Evolutionary conservation across 2,329 filamentous ascomycete species (phyloP).

Genomic region (Aspergillus udagawae): DNA sequence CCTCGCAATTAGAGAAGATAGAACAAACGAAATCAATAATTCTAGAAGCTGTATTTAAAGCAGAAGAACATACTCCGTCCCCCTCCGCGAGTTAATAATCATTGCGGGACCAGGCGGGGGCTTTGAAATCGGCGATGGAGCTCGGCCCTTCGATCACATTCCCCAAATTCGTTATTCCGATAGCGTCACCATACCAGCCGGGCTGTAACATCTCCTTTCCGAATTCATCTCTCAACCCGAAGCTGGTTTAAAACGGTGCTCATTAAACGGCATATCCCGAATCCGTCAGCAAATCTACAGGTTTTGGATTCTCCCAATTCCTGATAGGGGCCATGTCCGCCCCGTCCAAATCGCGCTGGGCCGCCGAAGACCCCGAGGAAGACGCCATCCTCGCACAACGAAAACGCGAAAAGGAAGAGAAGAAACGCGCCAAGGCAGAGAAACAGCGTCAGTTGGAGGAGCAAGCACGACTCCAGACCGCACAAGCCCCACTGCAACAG

Average conservation of each 20-base stretch:
- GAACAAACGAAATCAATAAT: not conserved
- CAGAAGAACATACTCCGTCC: slow-evolving; percentile 7
- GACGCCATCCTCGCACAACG: slow-evolving; percentile 63
- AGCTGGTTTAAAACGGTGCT: slow-evolving; percentile 4
- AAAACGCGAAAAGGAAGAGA: slow-evolving; percentile 82
- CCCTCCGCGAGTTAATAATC: not conserved
- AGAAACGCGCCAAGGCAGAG: slow-evolving; percentile 76
- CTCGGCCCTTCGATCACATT: slow-evolving; percentile 12
- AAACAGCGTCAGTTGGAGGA: slow-evolving; percentile 68
- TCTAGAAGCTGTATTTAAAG: not conserved
- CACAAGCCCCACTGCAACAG: slow-evolving; percentile 1
- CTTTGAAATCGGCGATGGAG: slow-evolving; percentile 31
- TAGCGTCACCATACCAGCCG: slow-evolving; percentile 23
- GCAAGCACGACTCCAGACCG: slow-evolving; percentile 19
- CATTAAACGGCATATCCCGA: not conserved
- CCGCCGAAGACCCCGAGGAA: slow-evolving; percentile 75
- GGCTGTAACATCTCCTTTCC: not conserved
- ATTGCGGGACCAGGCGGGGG: slow-evolving; percentile 23
- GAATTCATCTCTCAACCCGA: slow-evolving; percentile 12
- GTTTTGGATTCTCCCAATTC: slow-evolving; percentile 1
- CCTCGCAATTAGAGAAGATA: not conserved
- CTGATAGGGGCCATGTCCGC: slow-evolving; percentile 50
- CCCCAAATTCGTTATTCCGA: slow-evolving; percentile 18
- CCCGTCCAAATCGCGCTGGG: slow-evolving; percentile 76
- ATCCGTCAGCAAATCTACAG: not conserved